A percentile compares a stretch with the other conserved stretches of the same genome.
Conservation (phyloP, 768 basidiomycete species). For the Agaricus subrufescens region DNA sequence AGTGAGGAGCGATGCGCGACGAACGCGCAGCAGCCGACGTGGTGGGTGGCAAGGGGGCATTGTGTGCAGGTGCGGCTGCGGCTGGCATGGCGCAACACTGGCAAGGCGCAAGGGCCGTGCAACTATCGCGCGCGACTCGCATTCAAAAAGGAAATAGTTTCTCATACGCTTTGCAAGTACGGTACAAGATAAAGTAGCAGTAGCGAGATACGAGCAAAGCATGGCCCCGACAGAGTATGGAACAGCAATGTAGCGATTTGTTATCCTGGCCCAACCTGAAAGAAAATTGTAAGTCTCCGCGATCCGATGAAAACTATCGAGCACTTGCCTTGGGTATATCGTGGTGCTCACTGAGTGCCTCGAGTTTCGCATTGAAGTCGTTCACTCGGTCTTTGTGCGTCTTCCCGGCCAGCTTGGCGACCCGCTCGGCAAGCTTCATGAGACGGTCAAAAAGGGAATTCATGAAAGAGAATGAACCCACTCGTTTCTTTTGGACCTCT, state of each 20-base stretch:
- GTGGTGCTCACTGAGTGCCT: constrained; percentile 87
- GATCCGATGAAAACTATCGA: constrained; percentile 2
- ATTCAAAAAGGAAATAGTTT: background rate
- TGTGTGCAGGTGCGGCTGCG: constrained; percentile 58
- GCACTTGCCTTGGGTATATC: constrained; percentile 81
- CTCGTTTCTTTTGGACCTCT: constrained; percentile 77
- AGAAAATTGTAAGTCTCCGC: constrained; percentile 7
- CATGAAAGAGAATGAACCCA: constrained; percentile 29
- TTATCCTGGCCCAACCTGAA: constrained; percentile 86
- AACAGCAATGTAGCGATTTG: constrained; percentile 9
- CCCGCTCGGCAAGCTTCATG: constrained; percentile 63
- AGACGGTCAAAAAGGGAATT: background rate
- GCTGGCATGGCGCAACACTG: constrained; percentile 26
- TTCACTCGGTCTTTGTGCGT: constrained; percentile 93
- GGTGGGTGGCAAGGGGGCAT: constrained; percentile 67
- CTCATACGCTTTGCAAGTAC: background rate
- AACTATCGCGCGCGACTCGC: background rate
- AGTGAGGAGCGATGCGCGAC: constrained; percentile 85
- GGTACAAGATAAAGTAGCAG: background rate
- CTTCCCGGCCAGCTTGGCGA: constrained; percentile 73
- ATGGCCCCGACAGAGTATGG: background rate
- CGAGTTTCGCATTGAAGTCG: constrained; percentile 85
- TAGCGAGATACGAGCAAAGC: too few species aligned
- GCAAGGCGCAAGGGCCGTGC: background rate
- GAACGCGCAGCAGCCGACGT: constrained; percentile 58